phyloP scores from a whole-genome alignment of 2,329 filamentous ascomycete genomes.

The Ramichloridium luteum region DNA sequence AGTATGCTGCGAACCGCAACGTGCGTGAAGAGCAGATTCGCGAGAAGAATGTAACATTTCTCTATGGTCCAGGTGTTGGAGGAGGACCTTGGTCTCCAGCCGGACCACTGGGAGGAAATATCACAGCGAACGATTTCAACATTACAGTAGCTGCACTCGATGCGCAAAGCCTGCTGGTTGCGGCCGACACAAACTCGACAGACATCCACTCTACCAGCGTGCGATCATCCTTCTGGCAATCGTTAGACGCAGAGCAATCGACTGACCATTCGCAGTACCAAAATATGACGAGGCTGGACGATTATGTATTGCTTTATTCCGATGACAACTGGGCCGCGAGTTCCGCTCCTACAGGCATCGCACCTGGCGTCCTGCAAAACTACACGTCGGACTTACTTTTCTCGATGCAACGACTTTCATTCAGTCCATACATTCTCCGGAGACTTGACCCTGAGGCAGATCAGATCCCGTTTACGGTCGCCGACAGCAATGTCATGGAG shows the following conservation, averaged over 20 bases:
- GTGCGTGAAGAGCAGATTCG: no score
- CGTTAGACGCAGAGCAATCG: no score
- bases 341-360: slow-evolving; percentile 26
- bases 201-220: no score
- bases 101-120: background rate
- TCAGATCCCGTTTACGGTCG: slow-evolving; percentile 28
- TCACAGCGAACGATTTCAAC: background rate
- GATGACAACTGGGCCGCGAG: slow-evolving; percentile 28
- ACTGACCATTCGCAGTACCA: slow-evolving; percentile 10
- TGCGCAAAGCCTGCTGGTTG: no score
- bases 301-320: slow-evolving; percentile 34
- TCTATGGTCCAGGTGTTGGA: no score
- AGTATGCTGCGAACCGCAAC: no score
- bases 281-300: slow-evolving; percentile 16
- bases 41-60: no score
- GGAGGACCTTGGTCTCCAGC: no score
- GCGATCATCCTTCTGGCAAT: background rate
- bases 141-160: background rate
- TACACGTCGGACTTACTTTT: slow-evolving; percentile 37
- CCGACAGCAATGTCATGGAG: slow-evolving; percentile 18
- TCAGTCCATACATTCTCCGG: slow-evolving; percentile 30
- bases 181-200: background rate
- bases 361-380: slow-evolving; percentile 31
- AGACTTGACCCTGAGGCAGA: slow-evolving; percentile 23
- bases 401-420: slow-evolving; percentile 37